Conservation (phyloP, 2,329 filamentous ascomycete genomes). For the Hypomyces rosellus region DNA sequence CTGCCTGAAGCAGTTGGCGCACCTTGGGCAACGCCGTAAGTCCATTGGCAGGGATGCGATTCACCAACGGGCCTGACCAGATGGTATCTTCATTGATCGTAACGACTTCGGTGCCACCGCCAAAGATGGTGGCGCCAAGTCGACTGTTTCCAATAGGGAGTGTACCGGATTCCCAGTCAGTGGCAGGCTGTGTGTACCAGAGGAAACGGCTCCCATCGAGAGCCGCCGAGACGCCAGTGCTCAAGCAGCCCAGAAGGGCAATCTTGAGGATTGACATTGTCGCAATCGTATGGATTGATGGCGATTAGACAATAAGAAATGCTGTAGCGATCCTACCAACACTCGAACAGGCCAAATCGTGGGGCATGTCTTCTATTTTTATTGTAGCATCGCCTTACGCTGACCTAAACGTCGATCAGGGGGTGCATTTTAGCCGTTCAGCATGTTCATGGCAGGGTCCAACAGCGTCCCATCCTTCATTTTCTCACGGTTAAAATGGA, state of each 20-base stretch:
- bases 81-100: slow-evolving; percentile 39
- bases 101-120: slow-evolving; percentile 32
- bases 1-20: slow-evolving; percentile 29
- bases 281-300: too few species aligned
- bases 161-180: slow-evolving; percentile 21
- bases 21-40: slow-evolving; percentile 26
- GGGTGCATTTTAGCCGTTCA: too few species aligned
- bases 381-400: too few species aligned
- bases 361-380: too few species aligned
- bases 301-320: too few species aligned
- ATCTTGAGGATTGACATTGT: not conserved
- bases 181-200: slow-evolving; percentile 15
- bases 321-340: too few species aligned
- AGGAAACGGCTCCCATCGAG: slow-evolving; percentile 12
- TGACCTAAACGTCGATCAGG: too few species aligned
- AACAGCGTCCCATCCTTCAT: too few species aligned
- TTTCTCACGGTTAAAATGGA: too few species aligned
- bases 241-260: not conserved
- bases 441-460: too few species aligned
- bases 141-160: slow-evolving; percentile 41
- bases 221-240: not conserved
- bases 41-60: slow-evolving; percentile 32
- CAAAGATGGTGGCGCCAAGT: slow-evolving; percentile 32
- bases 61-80: slow-evolving; percentile 31
- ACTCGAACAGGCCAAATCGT: too few species aligned